Evolutionary conservation across 352 stramenopile genomes (phyloP).

Genomic region (Peronospora farinosa): DNA sequence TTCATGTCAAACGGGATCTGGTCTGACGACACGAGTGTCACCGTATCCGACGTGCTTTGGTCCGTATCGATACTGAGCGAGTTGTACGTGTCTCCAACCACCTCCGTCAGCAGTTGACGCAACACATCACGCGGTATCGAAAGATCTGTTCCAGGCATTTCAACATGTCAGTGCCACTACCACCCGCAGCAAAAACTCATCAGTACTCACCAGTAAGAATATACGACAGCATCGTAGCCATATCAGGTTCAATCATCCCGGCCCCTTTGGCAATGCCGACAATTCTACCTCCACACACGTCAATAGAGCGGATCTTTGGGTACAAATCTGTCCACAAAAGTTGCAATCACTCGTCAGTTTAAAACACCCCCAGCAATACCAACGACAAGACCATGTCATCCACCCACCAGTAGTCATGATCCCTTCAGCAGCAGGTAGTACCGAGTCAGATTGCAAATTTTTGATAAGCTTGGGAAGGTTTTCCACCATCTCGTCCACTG

Average conservation of each 20-base stretch:
- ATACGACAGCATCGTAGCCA: slow-evolving; percentile 89
- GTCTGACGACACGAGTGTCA: slow-evolving; percentile 92
- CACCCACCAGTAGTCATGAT: slow-evolving; percentile 95
- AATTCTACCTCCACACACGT: slow-evolving; percentile 85
- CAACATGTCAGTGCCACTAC: slow-evolving; percentile 3
- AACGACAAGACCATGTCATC: not conserved
- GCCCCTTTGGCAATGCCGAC: slow-evolving; percentile 97
- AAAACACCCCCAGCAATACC: not conserved
- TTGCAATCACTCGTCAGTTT: not conserved
- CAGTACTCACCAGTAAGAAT: slow-evolving; percentile 70
- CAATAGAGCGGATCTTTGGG: slow-evolving; percentile 83
- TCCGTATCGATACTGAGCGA: slow-evolving; percentile 96
- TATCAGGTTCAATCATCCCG: slow-evolving; percentile 98
- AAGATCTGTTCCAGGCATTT: slow-evolving; percentile 33
- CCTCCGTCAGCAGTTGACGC: slow-evolving; percentile 66
- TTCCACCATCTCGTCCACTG: slow-evolving; percentile 87
- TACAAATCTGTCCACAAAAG: slow-evolving; percentile 56
- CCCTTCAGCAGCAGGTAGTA: slow-evolving; percentile 89
- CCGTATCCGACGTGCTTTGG: slow-evolving; percentile 96
- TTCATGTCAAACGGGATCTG: slow-evolving; percentile 84
- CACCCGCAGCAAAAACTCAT: not conserved
- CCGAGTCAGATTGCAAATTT: slow-evolving; percentile 89
- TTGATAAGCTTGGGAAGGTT: slow-evolving; percentile 69
- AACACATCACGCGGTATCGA: slow-evolving; percentile 79
- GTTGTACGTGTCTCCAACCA: slow-evolving; percentile 88